These are phyloP conservation scores for Hyaloscypha bicolor DNA, from an alignment of 495 filamentous ascomycete species.

Conservation along the genomic window DNA sequence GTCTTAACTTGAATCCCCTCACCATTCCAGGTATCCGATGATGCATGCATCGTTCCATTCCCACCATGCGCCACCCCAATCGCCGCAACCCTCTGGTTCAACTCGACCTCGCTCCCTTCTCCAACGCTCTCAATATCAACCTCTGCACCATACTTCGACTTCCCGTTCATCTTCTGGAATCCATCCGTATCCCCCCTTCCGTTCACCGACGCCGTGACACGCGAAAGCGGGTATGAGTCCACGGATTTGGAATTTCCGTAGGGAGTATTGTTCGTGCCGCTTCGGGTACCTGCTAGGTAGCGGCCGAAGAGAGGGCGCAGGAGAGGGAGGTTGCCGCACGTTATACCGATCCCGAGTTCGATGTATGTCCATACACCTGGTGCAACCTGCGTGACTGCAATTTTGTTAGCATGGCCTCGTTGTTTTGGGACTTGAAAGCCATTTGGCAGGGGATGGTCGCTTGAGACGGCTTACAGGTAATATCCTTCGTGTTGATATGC, in stretches of 20 bases:
- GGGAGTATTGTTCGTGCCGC: not conserved
- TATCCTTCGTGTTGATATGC: conserved; percentile 13
- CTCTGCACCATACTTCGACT: not conserved
- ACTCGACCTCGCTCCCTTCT: not conserved
- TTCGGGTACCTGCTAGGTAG: conserved; percentile 9
- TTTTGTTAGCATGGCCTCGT: not conserved
- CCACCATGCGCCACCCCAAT: not conserved
- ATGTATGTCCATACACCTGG: conserved; percentile 36
- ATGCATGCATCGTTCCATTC: not conserved
- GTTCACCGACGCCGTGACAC: not conserved
- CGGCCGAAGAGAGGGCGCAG: conserved; percentile 31
- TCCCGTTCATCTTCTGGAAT: not conserved
- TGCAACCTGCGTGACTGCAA: conserved; percentile 15
- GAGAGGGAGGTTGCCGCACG: conserved; percentile 33
- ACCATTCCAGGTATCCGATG: conserved; percentile 5
- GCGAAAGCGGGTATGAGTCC: not conserved
- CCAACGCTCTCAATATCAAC: conserved; percentile 5
- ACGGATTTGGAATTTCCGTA: not conserved
- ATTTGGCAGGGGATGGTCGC: too few species aligned
- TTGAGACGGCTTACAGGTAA: conserved; percentile 13
- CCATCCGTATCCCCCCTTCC: not conserved
- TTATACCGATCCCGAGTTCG: conserved; percentile 37
- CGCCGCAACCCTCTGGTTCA: not conserved
- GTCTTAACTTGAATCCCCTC: conserved; percentile 18
- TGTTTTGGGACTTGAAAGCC: not conserved